Base-by-base conservation (phyloP, 352 stramenopile genomes). In the Aphanomyces cochlioides region DNA sequence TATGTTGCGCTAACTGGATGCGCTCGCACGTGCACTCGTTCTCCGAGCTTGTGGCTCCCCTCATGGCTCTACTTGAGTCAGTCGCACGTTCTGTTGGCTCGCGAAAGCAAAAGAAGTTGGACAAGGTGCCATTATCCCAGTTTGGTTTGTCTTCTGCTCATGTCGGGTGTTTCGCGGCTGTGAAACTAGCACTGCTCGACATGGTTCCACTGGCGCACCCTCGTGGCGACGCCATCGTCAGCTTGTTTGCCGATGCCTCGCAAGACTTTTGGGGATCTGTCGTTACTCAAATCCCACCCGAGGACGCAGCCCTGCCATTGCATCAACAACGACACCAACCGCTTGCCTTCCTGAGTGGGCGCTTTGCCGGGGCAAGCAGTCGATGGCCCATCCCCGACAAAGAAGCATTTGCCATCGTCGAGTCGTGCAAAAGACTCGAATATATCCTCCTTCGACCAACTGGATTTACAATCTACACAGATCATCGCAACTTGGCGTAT, bases 321-420 rank as follows among this genome's bases (percentile, higher is more conserved):
- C 39, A 41, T 63, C 10, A 78, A 12, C 72, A 74, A 36, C 40
- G 71, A 0, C 74, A 81, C 41, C 34, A 54, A 15, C 71, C 73
- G 13, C 60, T 81, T 3, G 70, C 73, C 0, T 77, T 77, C 36
- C 38, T 76, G 4, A 79, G 69, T 56, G 76, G 72, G 17, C 15
- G n/a, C 0, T 78, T 79, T 50, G 13, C 10, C 8, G 69, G 69
- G 39, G 28, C 66, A 4, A 10, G 48, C 19, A n/a, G 36, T 5
- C 56, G 61, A 0, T 78, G 75, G 73, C 50, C 73, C 0, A 76
- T 72, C 36, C 48, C 76, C 4, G 70, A 78, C n/a, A 80, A 78
- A 47, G 63, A 73, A 28, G 75, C 73, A 36, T 80, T 69, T 39
- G 71, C 60, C 0, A 72, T 79, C 5, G 67, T 77, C 4, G 74